These are phyloP conservation scores for Aegilops sharonensis DNA, from an alignment of 176 grass and related monocot species.

Conservation along the genomic window DNA sequence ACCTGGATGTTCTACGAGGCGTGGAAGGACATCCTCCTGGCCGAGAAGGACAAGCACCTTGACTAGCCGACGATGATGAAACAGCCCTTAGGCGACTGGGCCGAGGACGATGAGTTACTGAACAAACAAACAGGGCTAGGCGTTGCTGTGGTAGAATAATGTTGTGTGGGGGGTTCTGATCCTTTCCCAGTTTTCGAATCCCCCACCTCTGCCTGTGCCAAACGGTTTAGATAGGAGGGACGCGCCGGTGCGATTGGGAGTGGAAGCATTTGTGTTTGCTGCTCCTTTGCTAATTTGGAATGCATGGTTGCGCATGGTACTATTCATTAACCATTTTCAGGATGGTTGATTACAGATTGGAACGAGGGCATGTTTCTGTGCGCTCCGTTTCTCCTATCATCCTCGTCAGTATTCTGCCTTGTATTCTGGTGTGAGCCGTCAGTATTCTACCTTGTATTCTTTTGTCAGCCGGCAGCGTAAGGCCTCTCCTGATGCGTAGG, in stretches of 20 bases:
- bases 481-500: no score
- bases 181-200: neutral
- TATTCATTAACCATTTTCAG: neutral
- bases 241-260: neutral
- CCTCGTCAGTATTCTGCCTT: no score
- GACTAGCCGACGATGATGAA: neutral
- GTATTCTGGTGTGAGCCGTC: no score
- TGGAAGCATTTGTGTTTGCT: neutral
- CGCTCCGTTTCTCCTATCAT: no score
- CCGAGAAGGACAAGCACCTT: conserved; percentile 2
- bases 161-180: neutral
- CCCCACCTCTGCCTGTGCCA: neutral
- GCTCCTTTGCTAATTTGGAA: neutral
- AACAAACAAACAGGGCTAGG: neutral
- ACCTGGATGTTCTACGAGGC: conserved; percentile 98
- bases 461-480: no score
- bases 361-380: no score
- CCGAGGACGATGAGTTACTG: neutral
- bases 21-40: conserved; percentile 82
- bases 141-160: neutral
- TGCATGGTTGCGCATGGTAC: neutral
- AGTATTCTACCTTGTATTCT: no score
- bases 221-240: neutral
- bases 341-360: no score
- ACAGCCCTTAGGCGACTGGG: neutral